A percentile compares a stretch with the other conserved stretches of the same genome.
phyloP scores from a whole-genome alignment of 2,329 filamentous ascomycete species.

The Parastagonospora avenae region DNA sequence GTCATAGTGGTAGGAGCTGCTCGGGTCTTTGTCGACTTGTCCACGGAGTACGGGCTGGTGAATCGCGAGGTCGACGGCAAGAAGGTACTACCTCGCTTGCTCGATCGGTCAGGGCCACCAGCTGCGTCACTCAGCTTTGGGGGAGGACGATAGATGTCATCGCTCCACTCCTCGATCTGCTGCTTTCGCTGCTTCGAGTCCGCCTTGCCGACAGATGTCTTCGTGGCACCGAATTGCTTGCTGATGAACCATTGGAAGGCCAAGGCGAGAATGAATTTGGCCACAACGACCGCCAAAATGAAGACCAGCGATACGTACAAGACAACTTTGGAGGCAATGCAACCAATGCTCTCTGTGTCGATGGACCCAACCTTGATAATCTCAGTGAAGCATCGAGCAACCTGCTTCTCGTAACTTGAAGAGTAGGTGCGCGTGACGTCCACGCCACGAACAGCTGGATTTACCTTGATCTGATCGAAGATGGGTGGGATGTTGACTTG shows the following conservation, averaged over 20 bases:
- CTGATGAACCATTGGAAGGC: constrained; percentile 97
- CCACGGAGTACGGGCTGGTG: constrained; percentile 83
- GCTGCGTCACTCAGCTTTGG: constrained; percentile 78
- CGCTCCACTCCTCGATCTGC: constrained; percentile 97
- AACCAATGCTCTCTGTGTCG: constrained; percentile 94
- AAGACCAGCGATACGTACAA: constrained; percentile 91
- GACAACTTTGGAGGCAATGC: constrained; percentile 96
- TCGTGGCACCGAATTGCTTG: constrained; percentile 80
- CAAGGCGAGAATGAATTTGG: constrained; percentile 87
- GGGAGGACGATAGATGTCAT: constrained; percentile 94
- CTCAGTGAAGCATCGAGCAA: constrained; percentile 86
- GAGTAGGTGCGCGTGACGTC: constrained; percentile 92
- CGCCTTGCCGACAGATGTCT: constrained; percentile 76
- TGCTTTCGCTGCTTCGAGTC: constrained; percentile 83
- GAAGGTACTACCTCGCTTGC: constrained; percentile 82
- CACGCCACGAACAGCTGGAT: constrained; percentile 73
- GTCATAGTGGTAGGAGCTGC: constrained; percentile 89
- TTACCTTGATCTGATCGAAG: constrained; percentile 80
- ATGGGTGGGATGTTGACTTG: constrained; percentile 76
- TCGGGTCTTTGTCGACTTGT: constrained; percentile 60
- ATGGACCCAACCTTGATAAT: constrained; percentile 96
- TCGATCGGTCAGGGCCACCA: constrained; percentile 68
- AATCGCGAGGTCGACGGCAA: constrained; percentile 94
- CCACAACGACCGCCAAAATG: constrained; percentile 84
- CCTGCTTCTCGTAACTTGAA: constrained; percentile 74